Evolutionary conservation across 2,329 filamentous ascomycete species (phyloP).

Genomic region (Xylaria sp.): DNA sequence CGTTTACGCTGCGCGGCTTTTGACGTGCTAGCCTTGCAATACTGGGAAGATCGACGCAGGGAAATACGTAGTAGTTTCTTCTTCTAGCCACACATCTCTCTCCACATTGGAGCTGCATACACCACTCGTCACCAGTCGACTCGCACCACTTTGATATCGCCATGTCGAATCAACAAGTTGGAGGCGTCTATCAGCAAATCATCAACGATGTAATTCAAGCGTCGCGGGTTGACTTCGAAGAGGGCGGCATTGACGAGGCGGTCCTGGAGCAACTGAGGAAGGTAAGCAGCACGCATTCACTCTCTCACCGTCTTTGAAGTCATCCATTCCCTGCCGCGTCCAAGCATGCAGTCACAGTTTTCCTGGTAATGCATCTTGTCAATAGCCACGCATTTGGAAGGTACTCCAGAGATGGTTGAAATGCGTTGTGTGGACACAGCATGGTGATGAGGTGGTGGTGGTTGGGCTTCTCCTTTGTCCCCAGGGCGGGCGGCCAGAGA

Average conservation of each 20-base stretch:
- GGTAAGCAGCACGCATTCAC: conserved; percentile 66
- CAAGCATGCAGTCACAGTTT: conserved; percentile 8
- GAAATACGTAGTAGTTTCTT: conserved; percentile 33
- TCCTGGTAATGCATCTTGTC: neutral
- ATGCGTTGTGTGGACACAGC: conserved; percentile 6
- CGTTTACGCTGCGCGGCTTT: conserved; percentile 6
- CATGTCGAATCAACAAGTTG: conserved; percentile 72
- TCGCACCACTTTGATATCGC: conserved; percentile 40
- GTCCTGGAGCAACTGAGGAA: conserved; percentile 88
- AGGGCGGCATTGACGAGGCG: conserved; percentile 88
- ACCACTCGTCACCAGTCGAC: conserved; percentile 16
- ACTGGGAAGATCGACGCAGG: conserved; percentile 9
- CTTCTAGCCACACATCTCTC: neutral
- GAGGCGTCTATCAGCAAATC: conserved; percentile 81
- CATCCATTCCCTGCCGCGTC: conserved; percentile 19
- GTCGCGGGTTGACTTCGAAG: conserved; percentile 95
- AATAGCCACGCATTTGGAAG: neutral
- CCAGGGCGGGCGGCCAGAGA: conserved; percentile 19
- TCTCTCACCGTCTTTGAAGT: conserved; percentile 1
- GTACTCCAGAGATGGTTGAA: neutral
- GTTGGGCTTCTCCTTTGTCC: conserved; percentile 36
- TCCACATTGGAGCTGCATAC: neutral
- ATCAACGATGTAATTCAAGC: conserved; percentile 90
- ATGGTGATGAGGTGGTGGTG: conserved; percentile 18
- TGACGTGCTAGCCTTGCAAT: conserved; percentile 10